phyloP scores from a whole-genome alignment of 441 rosid species.

The Biscutella auriculata region DNA sequence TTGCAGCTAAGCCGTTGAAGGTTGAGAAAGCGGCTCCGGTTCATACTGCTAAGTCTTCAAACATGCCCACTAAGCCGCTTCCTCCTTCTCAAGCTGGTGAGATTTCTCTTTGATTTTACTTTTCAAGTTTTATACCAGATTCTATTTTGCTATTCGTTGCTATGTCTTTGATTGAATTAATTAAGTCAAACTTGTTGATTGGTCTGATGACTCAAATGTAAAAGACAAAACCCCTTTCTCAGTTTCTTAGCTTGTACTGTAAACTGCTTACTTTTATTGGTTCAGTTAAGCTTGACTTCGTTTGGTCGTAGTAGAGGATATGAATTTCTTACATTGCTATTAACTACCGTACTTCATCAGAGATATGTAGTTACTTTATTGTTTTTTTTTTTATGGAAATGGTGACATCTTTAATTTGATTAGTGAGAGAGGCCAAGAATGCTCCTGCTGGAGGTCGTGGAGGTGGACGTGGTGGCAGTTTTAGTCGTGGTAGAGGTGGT shows the following conservation, averaged over 20 bases:
- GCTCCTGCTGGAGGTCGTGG: conserved; percentile 13
- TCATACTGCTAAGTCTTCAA: conserved; percentile 41
- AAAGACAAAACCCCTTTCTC: too few relatives aligned
- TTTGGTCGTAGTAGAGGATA: not conserved
- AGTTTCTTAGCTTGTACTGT: not conserved
- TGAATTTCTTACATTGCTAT: not conserved
- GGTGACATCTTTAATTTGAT: not conserved
- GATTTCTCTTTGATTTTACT: not conserved
- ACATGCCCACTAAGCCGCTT: conserved; percentile 52
- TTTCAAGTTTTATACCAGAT: not conserved
- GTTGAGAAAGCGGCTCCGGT: conserved; percentile 30
- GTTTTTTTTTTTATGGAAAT: not conserved
- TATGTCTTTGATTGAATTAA: not conserved
- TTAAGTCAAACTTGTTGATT: not conserved
- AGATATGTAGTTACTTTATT: not conserved
- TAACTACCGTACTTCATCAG: not conserved
- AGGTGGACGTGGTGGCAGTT: conserved; percentile 4
- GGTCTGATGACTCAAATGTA: not conserved
- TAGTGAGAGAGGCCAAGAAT: conserved; percentile 19
- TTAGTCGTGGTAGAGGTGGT: conserved; percentile 3
- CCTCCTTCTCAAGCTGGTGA: conserved; percentile 79
- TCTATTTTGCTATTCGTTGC: too few relatives aligned
- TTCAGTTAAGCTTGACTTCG: not conserved
- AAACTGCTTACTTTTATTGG: not conserved
- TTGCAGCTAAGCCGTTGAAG: conserved; percentile 54